Conservation (phyloP, 2,329 filamentous ascomycete genomes). For the Fusarium falciforme region DNA sequence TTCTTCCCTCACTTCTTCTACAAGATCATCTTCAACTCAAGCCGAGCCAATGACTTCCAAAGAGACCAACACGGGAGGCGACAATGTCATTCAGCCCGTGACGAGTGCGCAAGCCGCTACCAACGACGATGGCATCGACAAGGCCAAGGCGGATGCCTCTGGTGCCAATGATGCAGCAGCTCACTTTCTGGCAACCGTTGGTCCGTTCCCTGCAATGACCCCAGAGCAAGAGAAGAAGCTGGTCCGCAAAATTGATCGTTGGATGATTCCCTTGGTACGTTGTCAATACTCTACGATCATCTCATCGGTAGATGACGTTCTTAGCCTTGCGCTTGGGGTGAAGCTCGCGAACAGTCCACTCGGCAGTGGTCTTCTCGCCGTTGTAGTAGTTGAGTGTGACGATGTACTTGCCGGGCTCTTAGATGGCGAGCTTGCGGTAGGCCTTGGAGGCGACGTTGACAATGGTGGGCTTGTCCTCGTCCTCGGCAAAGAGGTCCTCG, state of each 20-base stretch:
- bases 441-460: slow-evolving; percentile 86
- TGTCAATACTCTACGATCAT: neutral
- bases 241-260: slow-evolving; percentile 32
- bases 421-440: slow-evolving; percentile 79
- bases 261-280: slow-evolving; percentile 26
- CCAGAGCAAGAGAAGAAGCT: slow-evolving; percentile 29
- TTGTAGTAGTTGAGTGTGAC: slow-evolving; percentile 82
- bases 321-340: slow-evolving; percentile 79
- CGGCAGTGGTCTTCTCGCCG: slow-evolving; percentile 76
- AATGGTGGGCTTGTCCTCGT: slow-evolving; percentile 74
- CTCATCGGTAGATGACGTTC: slow-evolving; percentile 76
- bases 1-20: neutral
- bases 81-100: neutral
- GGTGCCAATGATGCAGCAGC: neutral
- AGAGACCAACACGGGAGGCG: neutral
- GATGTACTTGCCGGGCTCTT: slow-evolving; percentile 82
- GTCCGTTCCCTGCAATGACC: slow-evolving; percentile 22
- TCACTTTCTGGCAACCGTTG: neutral
- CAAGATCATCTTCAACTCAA: neutral
- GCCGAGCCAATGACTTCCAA: neutral
- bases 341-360: slow-evolving; percentile 81
- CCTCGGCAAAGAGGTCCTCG: slow-evolving; percentile 83
- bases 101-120: neutral
- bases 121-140: neutral
- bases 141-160: neutral